These are phyloP conservation scores for Geranium incanum DNA, from an alignment of 441 rosid genomes.

Conservation along the genomic window DNA sequence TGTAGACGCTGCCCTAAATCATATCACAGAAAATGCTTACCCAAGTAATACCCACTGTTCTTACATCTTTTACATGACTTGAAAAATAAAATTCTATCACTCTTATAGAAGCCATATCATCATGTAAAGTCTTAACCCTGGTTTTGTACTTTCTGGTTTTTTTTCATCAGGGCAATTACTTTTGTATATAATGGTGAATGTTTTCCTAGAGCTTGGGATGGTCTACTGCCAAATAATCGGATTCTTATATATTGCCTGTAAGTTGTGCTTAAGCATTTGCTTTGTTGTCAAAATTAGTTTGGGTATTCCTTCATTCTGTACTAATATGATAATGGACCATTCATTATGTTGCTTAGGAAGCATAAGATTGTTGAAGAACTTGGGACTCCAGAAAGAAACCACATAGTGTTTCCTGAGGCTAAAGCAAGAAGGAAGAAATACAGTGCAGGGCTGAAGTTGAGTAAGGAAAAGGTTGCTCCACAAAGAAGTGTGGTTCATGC, in stretches of 20 bases:
- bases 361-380: slow-evolving; percentile 58
- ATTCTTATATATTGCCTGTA: slow-evolving; percentile 82
- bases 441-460: slow-evolving; percentile 26
- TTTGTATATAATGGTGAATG: slow-evolving; percentile 42
- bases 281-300: slow-evolving; percentile 10
- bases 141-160: slow-evolving; percentile 8
- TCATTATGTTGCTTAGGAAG: slow-evolving; percentile 34
- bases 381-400: slow-evolving; percentile 71
- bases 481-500: slow-evolving; percentile 25
- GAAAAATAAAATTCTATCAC: neutral
- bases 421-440: slow-evolving; percentile 29
- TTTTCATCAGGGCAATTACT: slow-evolving; percentile 36
- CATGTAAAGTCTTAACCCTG: slow-evolving; percentile 10
- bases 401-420: slow-evolving; percentile 54
- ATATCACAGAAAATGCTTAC: slow-evolving; percentile 90
- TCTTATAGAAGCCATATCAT: neutral
- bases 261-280: slow-evolving; percentile 22
- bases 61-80: neutral
- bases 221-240: slow-evolving; percentile 52
- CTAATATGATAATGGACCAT: slow-evolving; percentile 9
- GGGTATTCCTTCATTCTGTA: slow-evolving; percentile 14
- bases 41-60: slow-evolving; percentile 40
- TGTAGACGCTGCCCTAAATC: slow-evolving; percentile 93
- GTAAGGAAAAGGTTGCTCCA: slow-evolving; percentile 28
- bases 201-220: slow-evolving; percentile 74